Evolutionary conservation across 1,284 basidiomycete genomes (phyloP), one percentile per base, ranked within the genome.

Genomic region (Malassezia furfur): DNA sequence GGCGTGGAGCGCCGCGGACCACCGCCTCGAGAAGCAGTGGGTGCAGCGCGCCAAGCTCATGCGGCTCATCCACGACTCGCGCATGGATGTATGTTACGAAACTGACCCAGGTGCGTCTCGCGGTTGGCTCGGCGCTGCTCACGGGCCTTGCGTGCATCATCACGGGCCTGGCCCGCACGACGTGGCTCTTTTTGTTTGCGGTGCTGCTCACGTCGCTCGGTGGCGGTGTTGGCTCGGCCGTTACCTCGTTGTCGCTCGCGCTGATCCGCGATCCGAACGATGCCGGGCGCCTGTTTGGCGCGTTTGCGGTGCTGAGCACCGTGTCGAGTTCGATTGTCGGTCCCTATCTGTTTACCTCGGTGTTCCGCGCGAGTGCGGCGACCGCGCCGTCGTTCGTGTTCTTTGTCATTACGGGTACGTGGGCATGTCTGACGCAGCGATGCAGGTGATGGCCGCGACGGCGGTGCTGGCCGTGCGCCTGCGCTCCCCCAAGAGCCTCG

Each of bases 281-380:
- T 28, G 67, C 72, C 3, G 72, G 71, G 6, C 68, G 69, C 46
- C 58, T 74, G 28, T 73, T 74, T 37, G 71, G 66, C 14, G 72
- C 72, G 15, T 71, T 68, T 68, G 63, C 59, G 43, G 67, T 74
- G 47, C 52, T 65, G 7, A 62, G 61, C 22, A 72, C 71, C 30
- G 54, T 72, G 34, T 61, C 61, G 0, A 57, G 62, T 17, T 66
- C 65, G 19, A 61, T 74, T 2, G 40, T 74, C 0, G 71, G 72
- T 1, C 72, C 72, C 0, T 48, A 68, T 28, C 38, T 73, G 36
- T 74, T 73, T 35, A 63, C 67, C 5, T 39, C 60, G 17, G 46
- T 67, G 2, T 74, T 68, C 37, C 43, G 55, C 25, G n/a, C n/a
- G 30, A 52, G 32, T 9, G 55, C 36, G 0, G 32, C 55, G 3